phyloP scores from a whole-genome alignment of 129 eudicot genomes.

The Saussurea involucrata region DNA sequence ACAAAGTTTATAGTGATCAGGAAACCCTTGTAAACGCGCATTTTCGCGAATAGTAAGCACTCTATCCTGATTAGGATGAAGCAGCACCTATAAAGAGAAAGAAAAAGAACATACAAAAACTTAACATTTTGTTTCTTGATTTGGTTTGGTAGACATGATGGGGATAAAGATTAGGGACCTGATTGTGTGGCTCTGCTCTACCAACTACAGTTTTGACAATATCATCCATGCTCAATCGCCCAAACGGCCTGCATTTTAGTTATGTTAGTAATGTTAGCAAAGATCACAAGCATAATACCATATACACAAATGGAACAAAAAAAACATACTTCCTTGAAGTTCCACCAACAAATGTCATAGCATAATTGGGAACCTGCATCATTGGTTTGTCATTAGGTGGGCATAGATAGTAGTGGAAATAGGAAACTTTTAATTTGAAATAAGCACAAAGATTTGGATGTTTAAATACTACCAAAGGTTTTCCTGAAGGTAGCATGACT shows the following conservation, averaged over 20 bases:
- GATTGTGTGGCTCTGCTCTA: constrained; percentile 75
- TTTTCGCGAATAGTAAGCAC: constrained; percentile 65
- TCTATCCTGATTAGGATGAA: constrained; percentile 56
- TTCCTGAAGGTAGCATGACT: constrained; percentile 48
- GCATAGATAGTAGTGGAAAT: neutral
- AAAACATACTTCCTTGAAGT: constrained; percentile 50
- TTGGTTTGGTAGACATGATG: neutral
- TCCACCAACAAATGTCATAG: constrained; percentile 42
- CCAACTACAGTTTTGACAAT: constrained; percentile 62
- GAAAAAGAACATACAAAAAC: neutral
- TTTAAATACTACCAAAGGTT: constrained; percentile 45
- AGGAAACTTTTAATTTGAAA: neutral
- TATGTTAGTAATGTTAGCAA: neutral
- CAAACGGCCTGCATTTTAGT: constrained; percentile 57
- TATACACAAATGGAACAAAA: neutral
- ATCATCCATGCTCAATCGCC: constrained; percentile 59
- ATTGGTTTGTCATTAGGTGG: neutral
- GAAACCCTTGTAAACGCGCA: constrained; percentile 74
- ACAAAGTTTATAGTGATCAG: constrained; percentile 59
- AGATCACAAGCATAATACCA: neutral
- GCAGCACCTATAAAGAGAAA: constrained; percentile 20
- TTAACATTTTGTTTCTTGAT: neutral
- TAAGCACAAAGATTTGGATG: neutral
- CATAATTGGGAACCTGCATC: constrained; percentile 60
- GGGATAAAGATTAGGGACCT: constrained; percentile 21